These are phyloP conservation scores for Collybia mongolica DNA, from an alignment of 768 basidiomycete genomes.

Conservation along the genomic window DNA sequence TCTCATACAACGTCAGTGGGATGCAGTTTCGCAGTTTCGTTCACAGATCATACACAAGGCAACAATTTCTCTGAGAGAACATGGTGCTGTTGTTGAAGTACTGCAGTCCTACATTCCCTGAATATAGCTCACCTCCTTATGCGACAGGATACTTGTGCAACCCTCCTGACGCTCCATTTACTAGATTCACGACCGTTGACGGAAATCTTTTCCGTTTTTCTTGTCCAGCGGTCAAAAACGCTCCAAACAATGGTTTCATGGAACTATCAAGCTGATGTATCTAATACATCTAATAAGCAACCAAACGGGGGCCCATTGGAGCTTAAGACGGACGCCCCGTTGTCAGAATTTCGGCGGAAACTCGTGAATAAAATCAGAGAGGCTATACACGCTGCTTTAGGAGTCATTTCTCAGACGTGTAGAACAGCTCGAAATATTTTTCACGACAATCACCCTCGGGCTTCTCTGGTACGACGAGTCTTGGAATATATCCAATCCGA, in stretches of 20 bases:
- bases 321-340: slow-evolving; percentile 3
- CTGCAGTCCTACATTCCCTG: slow-evolving; percentile 10
- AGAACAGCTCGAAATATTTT: slow-evolving; percentile 58
- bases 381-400: slow-evolving; percentile 48
- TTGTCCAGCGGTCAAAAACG: slow-evolving; percentile 68
- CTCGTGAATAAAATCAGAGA: slow-evolving; percentile 53
- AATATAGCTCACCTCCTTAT: not conserved
- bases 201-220: slow-evolving; percentile 69
- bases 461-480: slow-evolving; percentile 55
- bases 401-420: slow-evolving; percentile 59
- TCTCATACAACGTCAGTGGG: slow-evolving; percentile 92
- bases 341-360: slow-evolving; percentile 26
- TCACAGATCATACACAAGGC: slow-evolving; percentile 87
- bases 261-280: slow-evolving; percentile 15
- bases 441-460: slow-evolving; percentile 27
- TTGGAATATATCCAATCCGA: slow-evolving; percentile 65
- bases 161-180: slow-evolving; percentile 81
- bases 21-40: slow-evolving; percentile 81
- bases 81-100: slow-evolving; percentile 52
- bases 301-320: slow-evolving; percentile 34
- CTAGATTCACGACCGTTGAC: slow-evolving; percentile 80
- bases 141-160: slow-evolving; percentile 68
- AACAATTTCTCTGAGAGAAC: slow-evolving; percentile 74
- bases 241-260: slow-evolving; percentile 45
- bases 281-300: slow-evolving; percentile 12